Base-by-base conservation (phyloP, 2,329 filamentous ascomycete species). In the Bertia moriformis region DNA sequence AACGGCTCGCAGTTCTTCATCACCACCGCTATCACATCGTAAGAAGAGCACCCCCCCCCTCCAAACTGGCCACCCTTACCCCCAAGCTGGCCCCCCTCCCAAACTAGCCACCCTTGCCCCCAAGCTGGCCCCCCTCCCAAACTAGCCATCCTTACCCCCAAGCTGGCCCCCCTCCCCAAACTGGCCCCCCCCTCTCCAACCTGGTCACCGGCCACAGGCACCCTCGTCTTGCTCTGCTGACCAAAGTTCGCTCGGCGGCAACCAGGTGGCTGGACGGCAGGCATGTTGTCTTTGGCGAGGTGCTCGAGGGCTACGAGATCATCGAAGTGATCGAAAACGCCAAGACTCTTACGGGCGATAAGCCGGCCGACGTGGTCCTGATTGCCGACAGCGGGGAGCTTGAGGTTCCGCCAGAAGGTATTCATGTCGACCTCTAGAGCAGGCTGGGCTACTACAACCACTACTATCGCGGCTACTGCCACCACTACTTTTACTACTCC, bases 1-100 rank as follows among this genome's bases (percentile, higher is more conserved):
- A 88, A 88, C 57, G 83, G 84, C 56, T 86, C 80, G 42, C 84
- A 91, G 59, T 91, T 91, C 70, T 91, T 91, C 71, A 88, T 91
- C 59, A 91, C 85, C 53, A 89, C 83, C 49, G 79, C 78, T 54
- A 58, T 85, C 53, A 89, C 84, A 52, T 71, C 71, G 77, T 80
- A 69, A 63, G 70, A 15, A 35, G n/a, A n/a, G n/a, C n/a, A n/a
- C n/a, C n/a, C n/a, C n/a, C n/a, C n/a, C n/a, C 10, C 27, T 20
- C 33, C 3, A 19, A 35, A 27, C 48, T 54, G 46, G 50, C 33
- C 15, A 18, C 37, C 14, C 18, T 36, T n/a, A n/a, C n/a, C n/a
- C n/a, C n/a, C n/a, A n/a, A n/a, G n/a, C n/a, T n/a, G n/a, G n/a
- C 27, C 18, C 27, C 33, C 33, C 10, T 27, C 19, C 33, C 3